Conservation (phyloP, 768 basidiomycete genomes). For the Neoboletus brunneissimus region DNA sequence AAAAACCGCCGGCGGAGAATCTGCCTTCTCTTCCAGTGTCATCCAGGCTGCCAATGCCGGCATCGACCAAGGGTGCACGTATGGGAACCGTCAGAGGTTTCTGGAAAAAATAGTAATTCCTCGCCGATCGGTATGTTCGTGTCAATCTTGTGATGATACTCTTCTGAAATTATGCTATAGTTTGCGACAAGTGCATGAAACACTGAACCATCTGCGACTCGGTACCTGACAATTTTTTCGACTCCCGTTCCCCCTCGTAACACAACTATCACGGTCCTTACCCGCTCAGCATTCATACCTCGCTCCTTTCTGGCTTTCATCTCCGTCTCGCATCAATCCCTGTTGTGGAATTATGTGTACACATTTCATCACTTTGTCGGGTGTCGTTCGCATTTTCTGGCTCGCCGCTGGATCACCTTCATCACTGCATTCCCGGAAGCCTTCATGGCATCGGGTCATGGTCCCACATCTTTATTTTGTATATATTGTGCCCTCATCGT, state of each 20-base stretch:
- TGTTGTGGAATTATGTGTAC: constrained; percentile 37
- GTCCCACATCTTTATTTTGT: constrained; percentile 19
- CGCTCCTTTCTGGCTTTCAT: constrained; percentile 17
- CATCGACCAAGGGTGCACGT: constrained; percentile 20
- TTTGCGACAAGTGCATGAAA: constrained; percentile 1
- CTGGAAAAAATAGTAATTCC: constrained; percentile 27
- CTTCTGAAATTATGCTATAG: background rate
- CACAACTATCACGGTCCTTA: constrained; percentile 16
- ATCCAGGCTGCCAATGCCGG: constrained; percentile 27
- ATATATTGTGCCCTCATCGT: constrained; percentile 14
- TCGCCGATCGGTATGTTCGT: constrained; percentile 7
- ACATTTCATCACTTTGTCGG: constrained; percentile 19
- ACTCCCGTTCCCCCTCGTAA: background rate
- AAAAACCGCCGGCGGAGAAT: constrained; percentile 3
- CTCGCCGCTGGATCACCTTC: constrained; percentile 1
- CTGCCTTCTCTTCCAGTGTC: background rate
- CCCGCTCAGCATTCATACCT: background rate
- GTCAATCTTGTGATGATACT: background rate
- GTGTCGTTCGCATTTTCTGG: constrained; percentile 12
- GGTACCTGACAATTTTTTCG: background rate
- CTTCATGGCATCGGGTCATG: background rate
- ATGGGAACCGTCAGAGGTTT: constrained; percentile 30
- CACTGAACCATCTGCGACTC: constrained; percentile 6
- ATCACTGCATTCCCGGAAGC: background rate
- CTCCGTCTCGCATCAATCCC: constrained; percentile 17